Evolutionary conservation across 352 stramenopile species (phyloP).

Genomic region (Pseudoperonospora humuli): DNA sequence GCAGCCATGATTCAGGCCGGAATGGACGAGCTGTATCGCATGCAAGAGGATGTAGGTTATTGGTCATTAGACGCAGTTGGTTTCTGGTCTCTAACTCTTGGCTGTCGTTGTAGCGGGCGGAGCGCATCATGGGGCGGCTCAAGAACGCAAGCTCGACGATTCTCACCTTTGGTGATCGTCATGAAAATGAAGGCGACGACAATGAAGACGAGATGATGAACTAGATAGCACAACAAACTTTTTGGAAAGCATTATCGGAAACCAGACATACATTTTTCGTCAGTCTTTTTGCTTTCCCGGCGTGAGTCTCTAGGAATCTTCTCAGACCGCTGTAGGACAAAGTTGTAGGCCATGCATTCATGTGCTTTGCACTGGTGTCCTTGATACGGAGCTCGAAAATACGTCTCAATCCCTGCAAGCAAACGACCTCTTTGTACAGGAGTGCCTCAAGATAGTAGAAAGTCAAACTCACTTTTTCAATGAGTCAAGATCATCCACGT

Average conservation of each 20-base stretch:
- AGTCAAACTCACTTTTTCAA: slow-evolving; percentile 54
- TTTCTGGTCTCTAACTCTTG: neutral
- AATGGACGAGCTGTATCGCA: slow-evolving; percentile 45
- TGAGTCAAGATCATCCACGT: slow-evolving; percentile 64
- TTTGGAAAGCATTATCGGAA: slow-evolving; percentile 6
- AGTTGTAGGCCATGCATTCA: slow-evolving; percentile 3
- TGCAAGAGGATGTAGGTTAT: slow-evolving; percentile 41
- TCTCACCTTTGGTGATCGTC: slow-evolving; percentile 35
- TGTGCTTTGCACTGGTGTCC: slow-evolving; percentile 4
- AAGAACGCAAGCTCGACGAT: slow-evolving; percentile 54
- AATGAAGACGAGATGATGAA: slow-evolving; percentile 12
- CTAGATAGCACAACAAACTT: slow-evolving; percentile 8
- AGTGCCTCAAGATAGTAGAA: slow-evolving; percentile 4
- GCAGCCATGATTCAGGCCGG: slow-evolving; percentile 46
- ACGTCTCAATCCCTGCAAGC: slow-evolving; percentile 6
- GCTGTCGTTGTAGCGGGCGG: slow-evolving; percentile 19
- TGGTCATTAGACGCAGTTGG: neutral
- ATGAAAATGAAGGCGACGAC: slow-evolving; percentile 16
- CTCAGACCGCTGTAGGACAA: slow-evolving; percentile 15
- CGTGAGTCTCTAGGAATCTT: slow-evolving; percentile 18
- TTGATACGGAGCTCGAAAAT: slow-evolving; percentile 10
- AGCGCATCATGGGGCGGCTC: slow-evolving; percentile 31
- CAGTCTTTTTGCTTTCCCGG: slow-evolving; percentile 18
- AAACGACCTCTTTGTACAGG: slow-evolving; percentile 8
- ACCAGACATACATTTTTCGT: slow-evolving; percentile 23